Base-by-base conservation (phyloP, 441 rosid genomes). In the Bruguiera hainesii region DNA sequence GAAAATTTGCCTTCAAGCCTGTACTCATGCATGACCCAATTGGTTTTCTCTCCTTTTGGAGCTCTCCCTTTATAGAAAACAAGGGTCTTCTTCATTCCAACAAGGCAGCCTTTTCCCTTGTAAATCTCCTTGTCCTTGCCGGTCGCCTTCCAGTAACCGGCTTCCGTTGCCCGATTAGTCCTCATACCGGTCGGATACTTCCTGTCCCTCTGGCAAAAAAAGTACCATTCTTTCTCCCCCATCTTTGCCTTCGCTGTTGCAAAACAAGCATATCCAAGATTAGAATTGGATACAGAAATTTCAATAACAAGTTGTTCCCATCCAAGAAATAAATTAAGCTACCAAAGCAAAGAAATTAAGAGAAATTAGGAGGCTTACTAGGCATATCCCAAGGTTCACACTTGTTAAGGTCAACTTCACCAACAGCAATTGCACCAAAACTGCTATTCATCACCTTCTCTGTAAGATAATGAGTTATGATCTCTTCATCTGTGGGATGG, bases 21-120 rank as follows among this genome's bases (percentile, higher is more conserved):
- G 56, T 78, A 95, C 67, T 95, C 99, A 80, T 95, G 99, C 97
- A 95, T 95, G 56, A 95, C 93, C 99, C 99, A 95, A 57, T 86
- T 92, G 31, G 89, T 82, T 73, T 95, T 95, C 81, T 89, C 99
- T 62, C 99, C 99, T 80, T 84, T 95, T 0, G 99, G 99, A 63
- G 99, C 99, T 85, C 98, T 83, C 25, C 99, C 99, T 78, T 15
- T 79, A 82, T 95, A 95, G 76, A 95, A 95, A 33, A 95, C 99
- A 72, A 95, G 98, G 8, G 99, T 95, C 82, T 95, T 95, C 85
- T 95, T 95, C 99, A 95, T 95, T 60, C 99, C 99, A 60, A 95
- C 91, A 53, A 90, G 90, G 71, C 82, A 71, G n/a, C 75, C 70
- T 63, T 76, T 89, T 15, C 82, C 90, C 58, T 35, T 80, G 79